Conservation (phyloP, 371 early-diverging fungal genomes). For the Lichtheimia corymbifera region DNA sequence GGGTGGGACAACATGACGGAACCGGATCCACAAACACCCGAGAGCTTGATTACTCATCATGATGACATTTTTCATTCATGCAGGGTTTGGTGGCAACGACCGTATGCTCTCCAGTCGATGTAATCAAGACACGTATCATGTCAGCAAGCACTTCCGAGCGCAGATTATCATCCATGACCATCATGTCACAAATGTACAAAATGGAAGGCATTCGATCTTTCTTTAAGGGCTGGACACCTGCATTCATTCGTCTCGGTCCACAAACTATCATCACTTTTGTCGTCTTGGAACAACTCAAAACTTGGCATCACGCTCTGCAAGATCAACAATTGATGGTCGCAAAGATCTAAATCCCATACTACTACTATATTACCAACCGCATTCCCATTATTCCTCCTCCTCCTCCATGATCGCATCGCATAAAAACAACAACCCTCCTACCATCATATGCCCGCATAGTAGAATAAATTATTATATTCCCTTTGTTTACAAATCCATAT, state of each 20-base stretch:
- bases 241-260: slow-evolving; percentile 65
- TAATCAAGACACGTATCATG: slow-evolving; percentile 77
- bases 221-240: slow-evolving; percentile 77
- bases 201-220: slow-evolving; percentile 66
- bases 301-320: slow-evolving; percentile 26
- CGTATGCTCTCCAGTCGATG: slow-evolving; percentile 66
- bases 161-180: slow-evolving; percentile 32
- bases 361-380: neutral
- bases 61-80: neutral
- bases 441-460: no score
- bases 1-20: neutral
- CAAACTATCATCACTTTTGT: slow-evolving; percentile 74
- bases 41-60: neutral
- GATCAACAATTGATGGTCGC: neutral
- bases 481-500: no score
- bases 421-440: no score
- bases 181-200: slow-evolving; percentile 54
- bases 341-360: slow-evolving; percentile 7
- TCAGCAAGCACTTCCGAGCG: slow-evolving; percentile 32
- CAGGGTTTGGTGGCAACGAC: slow-evolving; percentile 73
- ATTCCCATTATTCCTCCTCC: no score
- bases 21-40: no score
- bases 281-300: slow-evolving; percentile 62
- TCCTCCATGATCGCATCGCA: no score
- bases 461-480: no score